Percentiles rank a stretch among this genome's conserved stretches.
These are phyloP conservation scores for Ascochyta viciae-villosae DNA, from an alignment of 2,329 filamentous ascomycete genomes.

Conservation along the genomic window DNA sequence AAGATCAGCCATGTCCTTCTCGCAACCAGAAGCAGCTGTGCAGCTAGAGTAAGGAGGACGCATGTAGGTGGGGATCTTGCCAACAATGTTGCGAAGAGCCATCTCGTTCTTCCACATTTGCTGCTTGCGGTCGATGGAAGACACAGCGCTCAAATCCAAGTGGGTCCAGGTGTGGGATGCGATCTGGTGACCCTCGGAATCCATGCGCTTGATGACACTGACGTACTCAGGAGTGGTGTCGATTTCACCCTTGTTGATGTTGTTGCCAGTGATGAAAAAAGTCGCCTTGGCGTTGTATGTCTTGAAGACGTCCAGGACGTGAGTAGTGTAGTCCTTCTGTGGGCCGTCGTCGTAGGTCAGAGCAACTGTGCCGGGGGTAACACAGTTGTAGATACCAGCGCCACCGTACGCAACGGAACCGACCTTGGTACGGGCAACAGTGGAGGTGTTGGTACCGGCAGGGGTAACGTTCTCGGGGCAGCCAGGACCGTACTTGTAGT, in stretches of 20 bases:
- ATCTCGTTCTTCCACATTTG: constrained; percentile 63
- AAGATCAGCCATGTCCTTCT: constrained; percentile 51
- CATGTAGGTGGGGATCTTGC: constrained; percentile 64
- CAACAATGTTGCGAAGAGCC: constrained; percentile 63
- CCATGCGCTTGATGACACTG: constrained; percentile 63
- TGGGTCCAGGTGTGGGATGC: constrained; percentile 66
- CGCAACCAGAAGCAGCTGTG: constrained; percentile 50
- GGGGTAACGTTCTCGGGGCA: constrained; percentile 67
- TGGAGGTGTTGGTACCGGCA: constrained; percentile 62
- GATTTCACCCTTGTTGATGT: constrained; percentile 63
- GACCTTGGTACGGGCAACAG: constrained; percentile 59
- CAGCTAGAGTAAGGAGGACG: constrained; percentile 58
- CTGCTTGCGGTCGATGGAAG: constrained; percentile 53
- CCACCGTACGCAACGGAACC: constrained; percentile 65
- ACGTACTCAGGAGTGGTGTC: constrained; percentile 58
- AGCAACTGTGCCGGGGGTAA: constrained; percentile 64
- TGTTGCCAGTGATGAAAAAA: constrained; percentile 70
- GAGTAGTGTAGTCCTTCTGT: constrained; percentile 63
- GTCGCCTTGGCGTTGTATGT: constrained; percentile 69
- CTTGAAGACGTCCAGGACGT: constrained; percentile 67
- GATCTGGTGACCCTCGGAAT: constrained; percentile 65
- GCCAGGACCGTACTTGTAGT: constrained; percentile 65
- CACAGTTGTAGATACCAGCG: constrained; percentile 63
- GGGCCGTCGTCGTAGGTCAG: constrained; percentile 74
- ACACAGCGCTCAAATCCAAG: constrained; percentile 56